Percentiles rank a stretch among this genome's conserved stretches.
These are phyloP conservation scores for Leccinum colubrinum DNA, from an alignment of 1,284 basidiomycete species.

Conservation along the genomic window DNA sequence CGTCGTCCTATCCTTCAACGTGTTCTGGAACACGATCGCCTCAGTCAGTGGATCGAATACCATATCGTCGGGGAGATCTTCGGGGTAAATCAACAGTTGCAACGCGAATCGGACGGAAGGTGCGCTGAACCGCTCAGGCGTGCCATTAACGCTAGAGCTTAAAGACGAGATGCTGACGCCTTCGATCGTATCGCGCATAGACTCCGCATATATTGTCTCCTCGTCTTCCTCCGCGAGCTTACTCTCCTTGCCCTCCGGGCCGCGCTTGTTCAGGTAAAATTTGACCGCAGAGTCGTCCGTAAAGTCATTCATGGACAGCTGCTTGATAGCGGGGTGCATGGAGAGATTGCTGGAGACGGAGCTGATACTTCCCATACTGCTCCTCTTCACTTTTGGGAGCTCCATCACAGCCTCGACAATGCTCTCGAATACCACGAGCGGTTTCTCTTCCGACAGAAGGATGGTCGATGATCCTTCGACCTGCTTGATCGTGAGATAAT, in stretches of 20 bases:
- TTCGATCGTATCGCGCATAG: constrained; percentile 35
- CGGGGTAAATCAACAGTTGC: constrained; percentile 82
- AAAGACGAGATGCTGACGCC: constrained; percentile 42
- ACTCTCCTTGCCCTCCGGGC: constrained; percentile 36
- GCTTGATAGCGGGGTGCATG: constrained; percentile 86
- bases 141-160: constrained; percentile 42
- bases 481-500: constrained; percentile 91
- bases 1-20: constrained; percentile 52
- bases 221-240: constrained; percentile 30
- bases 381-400: constrained; percentile 86
- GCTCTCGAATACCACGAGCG: constrained; percentile 84
- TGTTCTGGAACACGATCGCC: constrained; percentile 82
- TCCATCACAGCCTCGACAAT: constrained; percentile 78
- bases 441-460: constrained; percentile 71
- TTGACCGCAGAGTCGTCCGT: constrained; percentile 96
- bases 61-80: constrained; percentile 92
- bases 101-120: constrained; percentile 83
- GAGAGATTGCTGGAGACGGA: constrained; percentile 89
- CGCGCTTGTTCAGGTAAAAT: constrained; percentile 82
- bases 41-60: constrained; percentile 90
- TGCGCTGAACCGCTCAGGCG: constrained; percentile 73
- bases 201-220: constrained; percentile 48
- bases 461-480: constrained; percentile 81
- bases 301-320: constrained; percentile 85
- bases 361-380: constrained; percentile 90